A percentile compares a stretch with the other conserved stretches of the same genome.
Conservation (phyloP, 2,329 filamentous ascomycete genomes). For the Xylariales sp. region DNA sequence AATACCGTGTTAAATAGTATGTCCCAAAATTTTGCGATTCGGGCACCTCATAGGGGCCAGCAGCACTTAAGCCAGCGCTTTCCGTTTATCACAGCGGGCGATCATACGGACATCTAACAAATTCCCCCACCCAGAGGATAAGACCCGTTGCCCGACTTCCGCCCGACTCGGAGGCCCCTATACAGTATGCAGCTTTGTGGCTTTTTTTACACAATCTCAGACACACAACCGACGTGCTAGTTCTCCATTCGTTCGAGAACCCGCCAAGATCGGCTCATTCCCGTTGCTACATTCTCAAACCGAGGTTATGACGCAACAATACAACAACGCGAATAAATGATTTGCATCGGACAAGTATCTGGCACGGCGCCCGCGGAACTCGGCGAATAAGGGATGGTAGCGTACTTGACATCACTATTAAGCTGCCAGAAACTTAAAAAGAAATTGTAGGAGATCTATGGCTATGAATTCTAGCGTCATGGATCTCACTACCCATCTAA, state of each 20-base stretch:
- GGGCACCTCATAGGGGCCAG: neutral
- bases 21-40: neutral
- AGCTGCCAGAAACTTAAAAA: conserved; percentile 25
- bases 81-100: neutral
- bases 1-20: neutral
- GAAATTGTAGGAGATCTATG: conserved; percentile 14
- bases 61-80: neutral
- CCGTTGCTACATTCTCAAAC: neutral
- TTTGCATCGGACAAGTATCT: neutral
- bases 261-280: no score
- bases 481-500: neutral
- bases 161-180: no score
- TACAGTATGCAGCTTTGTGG: no score
- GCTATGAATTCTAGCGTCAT: conserved; percentile 19
- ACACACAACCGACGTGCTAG: no score
- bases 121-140: neutral
- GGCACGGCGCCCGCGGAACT: neutral
- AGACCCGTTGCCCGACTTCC: neutral
- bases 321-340: neutral
- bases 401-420: conserved; percentile 29
- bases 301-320: conserved; percentile 17
- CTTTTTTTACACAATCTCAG: no score
- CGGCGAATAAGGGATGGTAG: neutral
- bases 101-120: neutral
- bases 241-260: no score